Conservation (phyloP, 2,329 filamentous ascomycete genomes). For the Septoria linicola region DNA sequence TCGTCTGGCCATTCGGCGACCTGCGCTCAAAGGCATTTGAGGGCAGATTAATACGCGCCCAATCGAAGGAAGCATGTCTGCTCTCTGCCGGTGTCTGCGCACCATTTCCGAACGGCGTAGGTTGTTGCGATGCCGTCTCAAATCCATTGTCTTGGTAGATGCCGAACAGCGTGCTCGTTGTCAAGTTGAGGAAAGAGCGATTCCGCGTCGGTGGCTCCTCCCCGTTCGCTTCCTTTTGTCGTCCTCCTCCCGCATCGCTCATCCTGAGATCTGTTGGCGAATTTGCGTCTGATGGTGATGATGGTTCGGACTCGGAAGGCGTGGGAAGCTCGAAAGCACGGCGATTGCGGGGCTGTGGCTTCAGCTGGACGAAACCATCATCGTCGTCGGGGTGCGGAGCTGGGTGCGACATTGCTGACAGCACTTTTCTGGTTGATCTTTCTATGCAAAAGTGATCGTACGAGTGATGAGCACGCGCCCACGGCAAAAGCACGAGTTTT, state of each 20-base stretch:
- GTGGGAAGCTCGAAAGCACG: conserved; percentile 65
- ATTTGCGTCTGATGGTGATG: conserved; percentile 21
- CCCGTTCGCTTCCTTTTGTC: conserved; percentile 1
- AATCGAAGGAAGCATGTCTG: conserved; percentile 31
- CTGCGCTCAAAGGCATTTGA: conserved; percentile 27
- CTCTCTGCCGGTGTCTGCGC: conserved; percentile 62
- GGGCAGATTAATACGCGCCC: conserved; percentile 27
- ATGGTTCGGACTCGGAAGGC: conserved; percentile 33
- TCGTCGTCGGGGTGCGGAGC: conserved; percentile 27
- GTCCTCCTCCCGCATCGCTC: conserved; percentile 1
- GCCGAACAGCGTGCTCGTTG: conserved; percentile 82
- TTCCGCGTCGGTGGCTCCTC: conserved; percentile 56
- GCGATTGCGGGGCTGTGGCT: conserved; percentile 65
- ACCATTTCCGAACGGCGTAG: conserved; percentile 71
- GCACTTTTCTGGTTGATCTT: no score
- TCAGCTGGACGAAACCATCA: conserved; percentile 22
- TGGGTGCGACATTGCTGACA: conserved; percentile 30
- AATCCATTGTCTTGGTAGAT: conserved; percentile 76
- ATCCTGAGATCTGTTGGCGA: conserved; percentile 35
- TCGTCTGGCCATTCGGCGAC: conserved; percentile 24
- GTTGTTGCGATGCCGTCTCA: conserved; percentile 54
- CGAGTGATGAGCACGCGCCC: conserved; percentile 5
- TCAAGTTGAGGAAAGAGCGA: conserved; percentile 80
- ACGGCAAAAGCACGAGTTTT: conserved; percentile 1
- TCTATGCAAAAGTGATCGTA: no score